These are phyloP conservation scores for Lactarius akahatsu DNA, from an alignment of 768 basidiomycete genomes.

Conservation along the genomic window DNA sequence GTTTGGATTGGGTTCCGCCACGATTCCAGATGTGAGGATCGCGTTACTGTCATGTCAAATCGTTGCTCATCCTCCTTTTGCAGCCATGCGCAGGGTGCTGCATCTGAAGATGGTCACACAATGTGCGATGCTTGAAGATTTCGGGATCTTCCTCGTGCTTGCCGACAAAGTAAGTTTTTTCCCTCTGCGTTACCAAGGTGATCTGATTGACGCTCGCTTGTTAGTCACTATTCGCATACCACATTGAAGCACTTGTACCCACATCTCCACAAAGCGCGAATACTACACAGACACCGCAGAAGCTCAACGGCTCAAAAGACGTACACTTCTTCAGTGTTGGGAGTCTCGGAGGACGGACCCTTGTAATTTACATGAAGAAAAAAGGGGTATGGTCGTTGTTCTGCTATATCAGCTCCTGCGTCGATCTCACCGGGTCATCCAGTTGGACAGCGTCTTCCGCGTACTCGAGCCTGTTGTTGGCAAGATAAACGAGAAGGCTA, in stretches of 20 bases:
- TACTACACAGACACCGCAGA: conserved; percentile 79
- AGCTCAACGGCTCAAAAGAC: conserved; percentile 86
- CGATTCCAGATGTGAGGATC: conserved; percentile 72
- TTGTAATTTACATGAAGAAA: conserved; percentile 95
- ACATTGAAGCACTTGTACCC: conserved; percentile 94
- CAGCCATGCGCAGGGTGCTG: conserved; percentile 89
- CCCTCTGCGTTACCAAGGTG: too few relatives aligned
- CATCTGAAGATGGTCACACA: conserved; percentile 94
- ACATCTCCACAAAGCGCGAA: conserved; percentile 69
- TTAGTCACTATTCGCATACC: conserved; percentile 87
- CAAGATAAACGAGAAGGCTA: conserved; percentile 77
- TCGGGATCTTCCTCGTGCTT: conserved; percentile 93
- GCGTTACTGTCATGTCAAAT: background rate
- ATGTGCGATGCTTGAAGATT: conserved; percentile 94
- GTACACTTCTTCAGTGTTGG: conserved; percentile 97
- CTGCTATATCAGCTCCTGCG: conserved; percentile 28
- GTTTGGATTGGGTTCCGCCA: conserved; percentile 94
- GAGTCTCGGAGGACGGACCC: conserved; percentile 77
- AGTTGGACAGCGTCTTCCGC: conserved; percentile 91
- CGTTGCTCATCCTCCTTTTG: conserved; percentile 12
- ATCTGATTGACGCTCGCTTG: background rate
- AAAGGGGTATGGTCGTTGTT: conserved; percentile 60
- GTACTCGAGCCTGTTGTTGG: conserved; percentile 96
- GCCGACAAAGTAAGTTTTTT: conserved; percentile 70
- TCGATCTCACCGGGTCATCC: conserved; percentile 9